Base-by-base conservation (phyloP, 2,329 filamentous ascomycete species). In the Cercospora janseana region DNA sequence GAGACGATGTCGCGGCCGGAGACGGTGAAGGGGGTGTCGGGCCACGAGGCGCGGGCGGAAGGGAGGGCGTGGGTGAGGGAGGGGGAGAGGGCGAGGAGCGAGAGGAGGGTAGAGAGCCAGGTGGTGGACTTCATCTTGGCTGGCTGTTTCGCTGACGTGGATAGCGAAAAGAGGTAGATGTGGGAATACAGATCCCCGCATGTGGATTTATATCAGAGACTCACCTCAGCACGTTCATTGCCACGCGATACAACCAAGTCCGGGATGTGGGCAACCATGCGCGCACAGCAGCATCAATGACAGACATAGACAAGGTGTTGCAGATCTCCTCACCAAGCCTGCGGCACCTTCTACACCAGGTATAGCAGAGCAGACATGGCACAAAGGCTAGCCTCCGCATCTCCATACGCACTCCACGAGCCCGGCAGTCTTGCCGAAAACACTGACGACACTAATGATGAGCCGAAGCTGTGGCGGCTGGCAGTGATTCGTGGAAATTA, bases 1-100 rank as follows among this genome's bases (percentile, higher is more conserved):
- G 69, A 64, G 18, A 69, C 13, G 12, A 72, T 59, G 16, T 62
- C 60, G 15, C 60, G 40, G 4, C 57, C 58, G 2, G 53, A 56
- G 13, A 56, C 58, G 13, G 46, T 55, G 37, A 61, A 61, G 4
- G 60, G 60, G 18, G 49, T 42, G 21, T 60, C 40, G 3, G 59
- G 59, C 55, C 55, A 61, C 37, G 31, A 3, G 6, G 34, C 34
- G n/a, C 23, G 16, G 34, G 23, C 4, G 34, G 34, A 7, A 37
- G 34, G 34, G 34, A 16, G 18, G 23, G 32, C 12, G 9, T 20
- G 8, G 32, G 9, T 16, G 32, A 15, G 10, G n/a, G n/a, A n/a
- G n/a, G n/a, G n/a, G n/a, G n/a, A n/a, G n/a, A n/a, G n/a, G n/a
- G 15, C 18, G 9, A 37, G 15, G 15, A 16, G 13, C 12, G 16